phyloP scores from a whole-genome alignment of 352 stramenopile genomes.

The Phytopythium ostracodes region DNA sequence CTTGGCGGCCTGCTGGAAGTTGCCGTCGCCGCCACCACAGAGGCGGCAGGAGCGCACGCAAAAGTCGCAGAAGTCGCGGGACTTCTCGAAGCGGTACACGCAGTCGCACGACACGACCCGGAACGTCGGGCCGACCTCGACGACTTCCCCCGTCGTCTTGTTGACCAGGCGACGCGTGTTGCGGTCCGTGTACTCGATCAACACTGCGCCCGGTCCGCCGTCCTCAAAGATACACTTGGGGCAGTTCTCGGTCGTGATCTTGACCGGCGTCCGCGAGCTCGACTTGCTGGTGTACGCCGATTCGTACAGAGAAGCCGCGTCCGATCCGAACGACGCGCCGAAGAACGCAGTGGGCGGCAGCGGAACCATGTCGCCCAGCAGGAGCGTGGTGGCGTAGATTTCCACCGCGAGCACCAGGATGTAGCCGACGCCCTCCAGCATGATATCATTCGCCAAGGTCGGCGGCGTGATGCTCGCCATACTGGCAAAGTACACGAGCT shows the following conservation, averaged over 20 bases:
- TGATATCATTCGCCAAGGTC: slow-evolving; percentile 35
- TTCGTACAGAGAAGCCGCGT: slow-evolving; percentile 39
- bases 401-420: slow-evolving; percentile 35
- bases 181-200: slow-evolving; percentile 56
- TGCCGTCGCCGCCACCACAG: slow-evolving; percentile 74
- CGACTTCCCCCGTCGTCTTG: slow-evolving; percentile 39
- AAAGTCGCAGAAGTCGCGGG: slow-evolving; percentile 69
- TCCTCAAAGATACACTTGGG: slow-evolving; percentile 82
- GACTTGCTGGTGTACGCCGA: slow-evolving; percentile 11
- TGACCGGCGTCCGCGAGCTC: slow-evolving; percentile 6
- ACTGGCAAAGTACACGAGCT: slow-evolving; percentile 53
- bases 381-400: slow-evolving; percentile 40
- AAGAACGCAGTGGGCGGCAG: slow-evolving; percentile 77
- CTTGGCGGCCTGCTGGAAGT: slow-evolving; percentile 66
- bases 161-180: slow-evolving; percentile 41
- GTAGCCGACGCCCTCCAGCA: slow-evolving; percentile 38
- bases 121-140: slow-evolving; percentile 72
- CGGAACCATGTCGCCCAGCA: slow-evolving; percentile 57
- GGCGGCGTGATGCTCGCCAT: slow-evolving; percentile 36
- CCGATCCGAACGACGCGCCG: slow-evolving; percentile 40
- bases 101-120: slow-evolving; percentile 84
- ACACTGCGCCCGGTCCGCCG: slow-evolving; percentile 60
- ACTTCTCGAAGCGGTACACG: slow-evolving; percentile 62
- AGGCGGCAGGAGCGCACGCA: slow-evolving; percentile 66
- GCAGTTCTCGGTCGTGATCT: slow-evolving; percentile 76